Evolutionary conservation across 306 rosid genomes (phyloP).

Genomic region (Vigna hirtella): DNA sequence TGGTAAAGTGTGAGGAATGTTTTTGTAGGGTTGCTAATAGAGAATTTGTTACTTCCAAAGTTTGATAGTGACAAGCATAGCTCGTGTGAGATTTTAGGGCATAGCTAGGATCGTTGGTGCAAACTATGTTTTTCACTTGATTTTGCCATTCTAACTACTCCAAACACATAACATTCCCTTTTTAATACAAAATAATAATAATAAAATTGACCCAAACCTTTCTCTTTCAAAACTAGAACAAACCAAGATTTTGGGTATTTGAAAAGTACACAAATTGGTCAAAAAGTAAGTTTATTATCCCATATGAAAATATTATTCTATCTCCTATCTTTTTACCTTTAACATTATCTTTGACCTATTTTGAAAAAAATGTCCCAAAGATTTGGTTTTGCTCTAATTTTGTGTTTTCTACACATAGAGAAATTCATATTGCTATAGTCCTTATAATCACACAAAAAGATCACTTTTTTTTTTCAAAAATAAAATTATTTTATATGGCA

Average conservation of each 20-base stretch:
- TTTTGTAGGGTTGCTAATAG: slow-evolving; percentile 46
- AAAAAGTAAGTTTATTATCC: slow-evolving; percentile 8
- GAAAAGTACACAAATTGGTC: slow-evolving; percentile 34
- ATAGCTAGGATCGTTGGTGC: slow-evolving; percentile 35
- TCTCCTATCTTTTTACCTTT: slow-evolving; percentile 8
- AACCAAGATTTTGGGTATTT: slow-evolving; percentile 11
- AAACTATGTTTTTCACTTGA: slow-evolving; percentile 34
- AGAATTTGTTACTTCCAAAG: slow-evolving; percentile 41
- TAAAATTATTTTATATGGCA: neutral
- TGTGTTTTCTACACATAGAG: neutral
- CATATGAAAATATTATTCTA: neutral
- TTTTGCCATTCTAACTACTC: slow-evolving; percentile 41
- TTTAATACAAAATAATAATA: neutral
- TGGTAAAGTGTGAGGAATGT: slow-evolving; percentile 47
- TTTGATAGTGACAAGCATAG: slow-evolving; percentile 47
- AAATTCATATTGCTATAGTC: no score
- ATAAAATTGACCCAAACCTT: neutral
- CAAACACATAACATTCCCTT: slow-evolving; percentile 30
- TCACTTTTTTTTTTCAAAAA: neutral
- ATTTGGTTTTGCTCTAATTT: neutral
- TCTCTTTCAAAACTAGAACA: neutral
- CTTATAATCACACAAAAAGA: neutral
- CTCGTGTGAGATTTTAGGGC: slow-evolving; percentile 30
- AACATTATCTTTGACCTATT: slow-evolving; percentile 34
- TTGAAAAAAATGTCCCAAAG: neutral